Base-by-base conservation (phyloP, 2,329 filamentous ascomycete species). In the Ceratocystis ficicola region DNA sequence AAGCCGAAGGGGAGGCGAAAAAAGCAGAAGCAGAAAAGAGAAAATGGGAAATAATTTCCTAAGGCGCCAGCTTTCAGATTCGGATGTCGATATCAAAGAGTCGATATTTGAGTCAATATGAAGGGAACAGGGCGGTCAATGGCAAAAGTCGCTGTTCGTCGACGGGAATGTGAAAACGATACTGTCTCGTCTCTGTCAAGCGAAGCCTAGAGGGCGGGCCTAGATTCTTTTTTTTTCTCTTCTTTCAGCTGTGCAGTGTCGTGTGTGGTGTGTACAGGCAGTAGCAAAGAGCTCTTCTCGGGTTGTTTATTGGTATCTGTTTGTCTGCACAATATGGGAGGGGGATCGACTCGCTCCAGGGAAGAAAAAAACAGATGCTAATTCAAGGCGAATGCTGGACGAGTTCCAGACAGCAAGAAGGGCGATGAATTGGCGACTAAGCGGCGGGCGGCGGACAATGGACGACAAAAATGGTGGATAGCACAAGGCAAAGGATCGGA, bases 51-150 rank as follows among this genome's bases (percentile, higher is more conserved):
- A 15, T 36, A n/a, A 25, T 6, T 20, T 17, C 1, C 15, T 28
- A 57, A 50, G 50, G 36, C 15, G 30, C 25, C 8, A 44, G 46
- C 17, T 30, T 59, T 59, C 25, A 59, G 52, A 59, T 59, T 32
- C 52, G n/a, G 52, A 32, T 41, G 32, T 59, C 28, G 28, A 59
- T 30, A 59, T 59, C 28, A 25, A 57, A 41, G 48, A 64, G 25
- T 59, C 20, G 20, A 48, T 20, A 44, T 62, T 62, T 62, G 30
- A 57, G 52, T 22, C 52, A 30, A 30, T 28, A 57, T 57, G 52
- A 30, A 36, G 25, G 25, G 36, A 41, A 41, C 36, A 41, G 36
- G 32, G 25, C 52, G 52, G 52, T 30, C 25, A 59, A 30, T 36
- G n/a, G 25, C 52, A 17, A 59, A 22, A 20, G 52, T 25, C 48